Base-by-base conservation (phyloP, 2,329 filamentous ascomycete genomes). In the Clarireedia homoeocarpa region DNA sequence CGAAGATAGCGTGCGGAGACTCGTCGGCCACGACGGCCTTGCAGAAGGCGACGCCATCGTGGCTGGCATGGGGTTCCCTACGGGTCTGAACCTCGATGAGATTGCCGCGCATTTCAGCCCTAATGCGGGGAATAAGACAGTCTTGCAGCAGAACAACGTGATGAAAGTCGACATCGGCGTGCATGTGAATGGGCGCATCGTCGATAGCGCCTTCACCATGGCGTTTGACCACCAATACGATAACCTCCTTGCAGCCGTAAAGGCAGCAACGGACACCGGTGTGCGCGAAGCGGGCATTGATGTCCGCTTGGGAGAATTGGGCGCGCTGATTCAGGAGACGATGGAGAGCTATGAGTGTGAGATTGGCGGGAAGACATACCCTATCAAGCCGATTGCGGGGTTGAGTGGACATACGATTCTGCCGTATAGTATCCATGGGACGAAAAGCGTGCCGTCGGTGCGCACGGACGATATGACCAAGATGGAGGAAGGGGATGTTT, bases 401-500 rank as follows among this genome's bases (percentile, higher is more conserved):
- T 66, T 83, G 53, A 78, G 74, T 51, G 80, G 90, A 9, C 91
- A 96, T 75, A 91, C 88, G 63, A 96, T 96, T 67, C 79, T 89
- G 55, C 91, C 84, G 59, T 94, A 91, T 76, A 85, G 84, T 70
- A 96, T 96, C 65, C 91, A 96, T 74, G 91, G 91, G 57, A 88
- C 84, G 66, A 96, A 96, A 79, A 91, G 88, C 63, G 89, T 96
- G 51, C 92, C 91, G 0, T 95, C 96, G 66, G 90, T 96, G 61
- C 95, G 95, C 77, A 86, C 83, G 60, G 82, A 82, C 60, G 89
- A 95, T 68, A 83, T 86, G 70, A 95, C 90, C 51, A 96, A 95
- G 79, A 97, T 97, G 92, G 91, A 96, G 74, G 92, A 96, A 73
- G 91, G 91, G 42, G 91, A 97, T 69, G 85, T 91, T 20, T 97